Evolutionary conservation across 805 yeast species (phyloP).

Genomic region (Nakazawaea pomicola): DNA sequence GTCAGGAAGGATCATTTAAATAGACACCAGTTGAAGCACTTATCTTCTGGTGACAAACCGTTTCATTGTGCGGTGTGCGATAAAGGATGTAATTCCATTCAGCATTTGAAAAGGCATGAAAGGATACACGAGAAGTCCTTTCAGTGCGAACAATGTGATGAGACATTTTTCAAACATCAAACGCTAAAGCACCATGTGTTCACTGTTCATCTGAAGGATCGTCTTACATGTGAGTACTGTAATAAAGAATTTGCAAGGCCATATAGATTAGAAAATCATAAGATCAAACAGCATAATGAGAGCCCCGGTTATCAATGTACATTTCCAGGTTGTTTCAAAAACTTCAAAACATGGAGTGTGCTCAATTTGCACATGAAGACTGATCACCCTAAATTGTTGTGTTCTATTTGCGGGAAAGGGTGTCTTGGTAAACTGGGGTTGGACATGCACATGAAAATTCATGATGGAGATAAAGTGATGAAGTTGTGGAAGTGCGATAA

Average conservation of each 20-base stretch:
- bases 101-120: slow-evolving; percentile 81
- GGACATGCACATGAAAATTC: slow-evolving; percentile 67
- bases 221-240: slow-evolving; percentile 59
- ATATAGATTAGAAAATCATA: slow-evolving; percentile 61
- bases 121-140: slow-evolving; percentile 71
- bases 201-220: slow-evolving; percentile 50
- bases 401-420: slow-evolving; percentile 60
- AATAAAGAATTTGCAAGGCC: slow-evolving; percentile 60
- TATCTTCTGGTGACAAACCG: slow-evolving; percentile 51
- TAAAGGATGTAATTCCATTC: slow-evolving; percentile 75
- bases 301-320: slow-evolving; percentile 55
- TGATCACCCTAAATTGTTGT: slow-evolving; percentile 66
- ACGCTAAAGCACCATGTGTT: slow-evolving; percentile 68
- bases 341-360: slow-evolving; percentile 69
- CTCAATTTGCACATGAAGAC: slow-evolving; percentile 65
- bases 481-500: slow-evolving; percentile 63
- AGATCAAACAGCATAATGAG: slow-evolving; percentile 57
- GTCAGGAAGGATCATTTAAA: slow-evolving; percentile 74
- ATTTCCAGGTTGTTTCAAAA: slow-evolving; percentile 51
- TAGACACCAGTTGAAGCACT: slow-evolving; percentile 70
- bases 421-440: slow-evolving; percentile 73
- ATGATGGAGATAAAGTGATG: slow-evolving; percentile 47
- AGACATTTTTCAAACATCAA: slow-evolving; percentile 69
- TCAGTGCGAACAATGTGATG: slow-evolving; percentile 61
- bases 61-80: slow-evolving; percentile 69